These are phyloP conservation scores for Metschnikowia colocasiae DNA, from an alignment of 805 yeast species.

Conservation along the genomic window DNA sequence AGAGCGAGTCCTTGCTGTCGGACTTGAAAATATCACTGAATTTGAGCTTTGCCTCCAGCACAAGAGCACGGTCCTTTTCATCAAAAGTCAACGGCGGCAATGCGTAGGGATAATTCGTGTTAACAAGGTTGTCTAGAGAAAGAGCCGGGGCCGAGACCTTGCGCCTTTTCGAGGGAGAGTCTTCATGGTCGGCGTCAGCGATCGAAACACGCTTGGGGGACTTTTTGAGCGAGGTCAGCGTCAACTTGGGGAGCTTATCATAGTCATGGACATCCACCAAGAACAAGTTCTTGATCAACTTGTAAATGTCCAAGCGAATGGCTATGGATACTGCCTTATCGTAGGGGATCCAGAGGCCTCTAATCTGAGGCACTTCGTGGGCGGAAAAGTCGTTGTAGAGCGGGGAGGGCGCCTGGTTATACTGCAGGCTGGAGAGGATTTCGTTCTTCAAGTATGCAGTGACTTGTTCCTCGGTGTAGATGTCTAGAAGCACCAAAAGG, in stretches of 20 bases:
- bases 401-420: slow-evolving; percentile 18
- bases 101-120: slow-evolving; percentile 47
- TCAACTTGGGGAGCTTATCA: slow-evolving; percentile 31
- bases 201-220: slow-evolving; percentile 6
- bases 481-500: slow-evolving; percentile 29
- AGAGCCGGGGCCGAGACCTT: slow-evolving; percentile 14
- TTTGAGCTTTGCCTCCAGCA: slow-evolving; percentile 31
- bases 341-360: slow-evolving; percentile 43
- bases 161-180: slow-evolving; percentile 39
- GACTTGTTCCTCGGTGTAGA: slow-evolving; percentile 25
- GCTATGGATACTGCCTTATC: slow-evolving; percentile 42
- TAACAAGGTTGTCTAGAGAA: slow-evolving; percentile 13
- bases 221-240: neutral
- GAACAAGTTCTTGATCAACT: slow-evolving; percentile 33
- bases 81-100: slow-evolving; percentile 41
- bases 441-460: slow-evolving; percentile 32
- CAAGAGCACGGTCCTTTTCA: slow-evolving; percentile 27
- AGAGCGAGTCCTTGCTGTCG: slow-evolving; percentile 22
- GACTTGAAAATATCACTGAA: slow-evolving; percentile 36
- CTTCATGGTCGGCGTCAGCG: slow-evolving; percentile 22
- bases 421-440: slow-evolving; percentile 31
- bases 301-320: slow-evolving; percentile 37
- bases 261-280: slow-evolving; percentile 44
- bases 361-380: slow-evolving; percentile 26
- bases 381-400: slow-evolving; percentile 27